Evolutionary conservation across 495 filamentous ascomycete genomes (phyloP).

Genomic region (Chaetomidium leptoderma): DNA sequence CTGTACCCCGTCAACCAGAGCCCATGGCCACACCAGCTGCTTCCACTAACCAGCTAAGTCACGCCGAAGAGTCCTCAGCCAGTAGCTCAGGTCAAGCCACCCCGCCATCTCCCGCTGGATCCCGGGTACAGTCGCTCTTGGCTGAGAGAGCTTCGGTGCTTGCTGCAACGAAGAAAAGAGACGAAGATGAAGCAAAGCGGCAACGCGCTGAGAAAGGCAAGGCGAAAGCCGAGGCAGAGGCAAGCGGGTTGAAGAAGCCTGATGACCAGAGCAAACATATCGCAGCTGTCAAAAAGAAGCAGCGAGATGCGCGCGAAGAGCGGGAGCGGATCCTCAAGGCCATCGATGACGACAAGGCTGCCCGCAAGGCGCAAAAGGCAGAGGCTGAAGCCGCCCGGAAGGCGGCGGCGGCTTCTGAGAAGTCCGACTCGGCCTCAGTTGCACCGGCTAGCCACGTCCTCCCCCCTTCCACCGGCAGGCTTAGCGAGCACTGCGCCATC

Average conservation of each 20-base stretch:
- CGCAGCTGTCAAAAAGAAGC: slow-evolving; percentile 47
- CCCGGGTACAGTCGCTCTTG: slow-evolving; percentile 22
- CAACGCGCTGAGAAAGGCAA: slow-evolving; percentile 31
- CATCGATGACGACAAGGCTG: slow-evolving; percentile 65
- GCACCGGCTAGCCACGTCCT: slow-evolving; percentile 21
- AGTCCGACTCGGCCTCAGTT: slow-evolving; percentile 5
- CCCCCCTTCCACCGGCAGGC: slow-evolving; percentile 17
- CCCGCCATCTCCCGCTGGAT: slow-evolving; percentile 17
- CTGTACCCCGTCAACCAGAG: slow-evolving; percentile 1
- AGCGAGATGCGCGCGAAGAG: slow-evolving; percentile 55
- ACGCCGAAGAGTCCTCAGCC: background rate
- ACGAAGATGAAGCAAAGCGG: slow-evolving; percentile 30
- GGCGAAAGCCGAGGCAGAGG: slow-evolving; percentile 36
- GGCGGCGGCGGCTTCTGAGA: slow-evolving; percentile 14
- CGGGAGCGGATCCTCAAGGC: slow-evolving; percentile 56
- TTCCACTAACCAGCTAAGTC: slow-evolving; percentile 4
- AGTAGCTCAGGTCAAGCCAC: slow-evolving; percentile 20
- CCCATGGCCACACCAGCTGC: slow-evolving; percentile 6
- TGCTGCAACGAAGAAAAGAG: slow-evolving; percentile 28
- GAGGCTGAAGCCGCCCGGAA: slow-evolving; percentile 41
- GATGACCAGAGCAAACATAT: slow-evolving; percentile 39
- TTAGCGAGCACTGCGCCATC: slow-evolving; percentile 53
- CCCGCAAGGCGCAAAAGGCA: slow-evolving; percentile 52
- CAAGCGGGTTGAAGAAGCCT: slow-evolving; percentile 34
- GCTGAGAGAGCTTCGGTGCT: slow-evolving; percentile 30